Conservation (phyloP, 768 basidiomycete species). For the Krasilnikovozyma curviuscula region DNA sequence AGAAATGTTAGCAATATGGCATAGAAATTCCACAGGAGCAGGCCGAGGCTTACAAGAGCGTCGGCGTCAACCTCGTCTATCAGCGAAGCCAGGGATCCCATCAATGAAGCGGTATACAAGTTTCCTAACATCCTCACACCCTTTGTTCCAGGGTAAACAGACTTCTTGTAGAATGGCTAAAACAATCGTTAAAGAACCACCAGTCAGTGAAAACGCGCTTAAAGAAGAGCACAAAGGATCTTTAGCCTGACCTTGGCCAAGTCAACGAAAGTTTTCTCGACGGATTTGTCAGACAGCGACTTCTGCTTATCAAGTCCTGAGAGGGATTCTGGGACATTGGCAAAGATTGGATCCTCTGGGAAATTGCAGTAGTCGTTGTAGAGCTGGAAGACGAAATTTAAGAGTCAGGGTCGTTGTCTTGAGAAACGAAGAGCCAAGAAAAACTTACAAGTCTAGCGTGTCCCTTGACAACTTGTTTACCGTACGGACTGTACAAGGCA, state of each 20-base stretch:
- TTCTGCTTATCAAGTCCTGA: conserved; percentile 41
- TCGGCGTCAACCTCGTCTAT: conserved; percentile 52
- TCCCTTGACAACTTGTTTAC: conserved; percentile 96
- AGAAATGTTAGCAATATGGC: no score
- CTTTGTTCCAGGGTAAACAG: conserved; percentile 63
- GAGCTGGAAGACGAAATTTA: conserved; percentile 21
- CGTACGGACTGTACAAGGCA: conserved; percentile 49
- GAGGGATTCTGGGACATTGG: conserved; percentile 52
- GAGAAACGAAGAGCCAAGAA: background rate
- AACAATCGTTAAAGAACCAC: background rate
- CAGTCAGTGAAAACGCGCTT: background rate
- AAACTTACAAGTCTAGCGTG: conserved; percentile 55
- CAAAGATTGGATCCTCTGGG: conserved; percentile 40
- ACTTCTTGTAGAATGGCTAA: conserved; percentile 41
- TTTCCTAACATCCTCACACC: conserved; percentile 84
- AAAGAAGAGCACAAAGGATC: background rate
- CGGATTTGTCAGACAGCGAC: conserved; percentile 75
- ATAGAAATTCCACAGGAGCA: no score
- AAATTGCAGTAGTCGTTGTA: conserved; percentile 80
- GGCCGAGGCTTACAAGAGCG: conserved; percentile 32
- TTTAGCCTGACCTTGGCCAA: conserved; percentile 47
- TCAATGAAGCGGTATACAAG: conserved; percentile 95
- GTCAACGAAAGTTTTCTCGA: conserved; percentile 86
- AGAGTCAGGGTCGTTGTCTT: background rate
- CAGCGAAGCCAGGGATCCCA: conserved; percentile 79